Percentiles rank a stretch among this genome's conserved stretches.
Evolutionary conservation across 306 rosid species (phyloP).

Genomic region (Arachis hypogaea): DNA sequence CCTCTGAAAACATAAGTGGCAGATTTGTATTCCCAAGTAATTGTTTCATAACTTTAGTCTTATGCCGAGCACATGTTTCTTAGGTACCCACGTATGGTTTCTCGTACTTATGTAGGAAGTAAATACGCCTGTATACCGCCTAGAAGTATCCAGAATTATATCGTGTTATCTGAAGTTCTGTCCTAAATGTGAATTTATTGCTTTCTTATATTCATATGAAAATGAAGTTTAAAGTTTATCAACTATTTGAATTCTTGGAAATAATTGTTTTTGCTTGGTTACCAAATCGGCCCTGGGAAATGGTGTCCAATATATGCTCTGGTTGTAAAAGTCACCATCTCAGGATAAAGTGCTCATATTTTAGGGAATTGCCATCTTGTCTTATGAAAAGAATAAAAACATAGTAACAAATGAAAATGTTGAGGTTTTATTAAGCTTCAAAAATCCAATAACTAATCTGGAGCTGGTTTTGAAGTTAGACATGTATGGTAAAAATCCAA

Average conservation of each 20-base stretch:
- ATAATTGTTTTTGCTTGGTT: conserved; percentile 17
- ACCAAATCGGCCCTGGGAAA: not conserved
- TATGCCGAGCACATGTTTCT: not conserved
- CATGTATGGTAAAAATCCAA: not conserved
- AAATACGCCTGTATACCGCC: not conserved
- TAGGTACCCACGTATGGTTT: conserved; percentile 4
- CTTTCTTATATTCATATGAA: conserved; percentile 24
- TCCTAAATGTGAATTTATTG: not conserved
- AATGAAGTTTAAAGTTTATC: not conserved
- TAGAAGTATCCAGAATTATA: conserved; percentile 13
- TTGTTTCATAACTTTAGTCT: conserved; percentile 13
- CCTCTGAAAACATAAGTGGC: not conserved
- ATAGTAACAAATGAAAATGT: not conserved
- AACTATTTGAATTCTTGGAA: conserved; percentile 20
- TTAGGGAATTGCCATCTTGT: not conserved
- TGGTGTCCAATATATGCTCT: conserved; percentile 10
- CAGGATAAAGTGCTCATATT: not conserved
- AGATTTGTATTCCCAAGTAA: conserved; percentile 15
- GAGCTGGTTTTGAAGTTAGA: conserved; percentile 8
- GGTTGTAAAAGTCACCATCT: conserved; percentile 1
- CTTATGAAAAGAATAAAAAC: not conserved
- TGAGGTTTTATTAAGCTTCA: conserved; percentile 1
- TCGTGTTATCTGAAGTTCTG: conserved; percentile 2
- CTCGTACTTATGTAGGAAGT: not conserved
- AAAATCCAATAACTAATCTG: conserved; percentile 1